Base-by-base conservation (phyloP, 495 filamentous ascomycete species). In the Cryomyces minteri region DNA sequence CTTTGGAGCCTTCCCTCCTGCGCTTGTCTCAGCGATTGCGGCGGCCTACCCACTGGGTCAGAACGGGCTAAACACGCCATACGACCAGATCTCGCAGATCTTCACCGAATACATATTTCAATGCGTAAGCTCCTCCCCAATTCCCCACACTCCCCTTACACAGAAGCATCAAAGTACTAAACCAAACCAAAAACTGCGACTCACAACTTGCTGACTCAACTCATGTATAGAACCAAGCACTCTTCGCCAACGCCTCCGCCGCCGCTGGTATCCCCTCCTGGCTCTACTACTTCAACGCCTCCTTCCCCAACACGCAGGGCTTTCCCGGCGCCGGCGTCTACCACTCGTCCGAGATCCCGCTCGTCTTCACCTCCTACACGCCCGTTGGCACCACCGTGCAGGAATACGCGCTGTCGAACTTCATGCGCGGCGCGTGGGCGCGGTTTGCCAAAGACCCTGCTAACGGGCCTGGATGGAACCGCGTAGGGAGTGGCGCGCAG, bases 281-380 rank as follows among this genome's bases (percentile, higher is more conserved):
- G 53, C 47, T 56, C 25, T 62, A 61, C 49, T 54, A 48, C 36
- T 64, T 55, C 50, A 64, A 64, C 44, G 54, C 56, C 9, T 53
- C 52, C 28, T 64, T 64, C 40, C 56, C 59, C 1, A 64, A 62
- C 47, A 49, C 32, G 31, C 43, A 49, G 28, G 36, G n/a, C 34
- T 40, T 51, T 11, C 37, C 43, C 5, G 31, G 31, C 32, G 10
- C 18, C 5, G 54, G 57, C 3, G 61, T 54, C 6, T 63, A 54
- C 39, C 61, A 63, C 40, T 39, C 44, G 4, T 41, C 49, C 2
- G 62, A 65, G 43, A 51, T 65, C n/a, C 33, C 32, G 0, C 44
- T 55, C 10, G 58, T 60, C 0, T 65, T 65, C 47, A 51, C 58
- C 7, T 63, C 58, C 1, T 61, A 58, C 32, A 25, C 32, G 6